Evolutionary conservation across 805 yeast genomes (phyloP), one percentile per base, ranked within the genome.

Genomic region (Candida maris): DNA sequence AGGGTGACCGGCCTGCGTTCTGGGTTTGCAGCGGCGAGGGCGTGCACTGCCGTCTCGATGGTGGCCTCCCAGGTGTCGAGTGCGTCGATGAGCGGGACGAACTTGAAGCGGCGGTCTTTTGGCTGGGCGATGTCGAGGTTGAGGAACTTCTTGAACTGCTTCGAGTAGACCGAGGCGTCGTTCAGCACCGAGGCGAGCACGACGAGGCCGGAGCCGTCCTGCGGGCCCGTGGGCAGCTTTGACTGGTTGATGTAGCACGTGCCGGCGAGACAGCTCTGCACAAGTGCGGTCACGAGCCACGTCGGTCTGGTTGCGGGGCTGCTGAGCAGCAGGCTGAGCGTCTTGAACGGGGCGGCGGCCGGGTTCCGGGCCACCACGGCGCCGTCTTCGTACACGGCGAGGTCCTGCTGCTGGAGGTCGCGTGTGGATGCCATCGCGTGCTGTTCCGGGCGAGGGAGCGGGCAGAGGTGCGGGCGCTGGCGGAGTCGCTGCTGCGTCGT

Each of bases 201-300:
- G 3, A 72, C 73, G 4, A 46, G 29, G 19, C 31, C 27, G 12
- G 25, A 19, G 8, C 14, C 10, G 7, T 15, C 7, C 25, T 10
- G 18, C 13, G 10, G n/a, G 21, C 12, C 18, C 21, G n/a, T 18
- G 4, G 14, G 5, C 12, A 27, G 25, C 5, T 31, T 31, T 2
- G 38, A 27, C 25, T 34, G 38, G 62, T 71, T 67, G 47, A 67
- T 27, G 36, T 65, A 48, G 61, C 68, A 32, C 10, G 77, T 69
- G 4, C 79, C 83, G 13, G 59, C 48, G 12, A 76, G 43, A 18
- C 67, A 59, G 23, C 67, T 68, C 47, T 81, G 86, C 6, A 79
- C 58, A 16, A 82, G 53, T 2, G 79, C 68, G 37, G 68, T 69
- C 3, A 71, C 50, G 25, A 83, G 61, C 91, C 91, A 83, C 5